Percentiles rank a stretch among this genome's conserved stretches.
Evolutionary conservation across 2,329 filamentous ascomycete genomes (phyloP).

Genomic region (Paecilomyces variotii): DNA sequence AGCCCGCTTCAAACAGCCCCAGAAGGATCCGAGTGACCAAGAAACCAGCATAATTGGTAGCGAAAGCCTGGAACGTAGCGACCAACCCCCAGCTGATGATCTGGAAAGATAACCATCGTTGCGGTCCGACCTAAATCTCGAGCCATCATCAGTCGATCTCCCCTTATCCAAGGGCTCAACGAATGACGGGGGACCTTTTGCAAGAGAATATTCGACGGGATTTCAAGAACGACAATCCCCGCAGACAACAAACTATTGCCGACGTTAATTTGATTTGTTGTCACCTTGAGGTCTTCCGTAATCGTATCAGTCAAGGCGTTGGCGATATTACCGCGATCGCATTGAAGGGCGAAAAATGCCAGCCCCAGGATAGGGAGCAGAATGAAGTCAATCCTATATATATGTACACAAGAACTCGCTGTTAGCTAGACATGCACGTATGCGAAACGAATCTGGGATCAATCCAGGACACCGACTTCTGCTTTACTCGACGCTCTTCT

Average conservation of each 20-base stretch:
- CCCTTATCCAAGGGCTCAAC: background rate
- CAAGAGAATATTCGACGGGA: conserved; percentile 48
- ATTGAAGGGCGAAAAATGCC: conserved; percentile 20
- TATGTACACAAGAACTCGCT: too few species aligned
- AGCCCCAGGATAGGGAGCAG: conserved; percentile 22
- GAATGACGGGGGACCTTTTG: conserved; percentile 11
- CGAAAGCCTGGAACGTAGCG: conserved; percentile 48
- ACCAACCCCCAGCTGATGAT: conserved; percentile 48
- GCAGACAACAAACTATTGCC: conserved; percentile 45
- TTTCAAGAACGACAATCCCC: conserved; percentile 41
- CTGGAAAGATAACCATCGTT: conserved; percentile 48
- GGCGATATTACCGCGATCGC: conserved; percentile 35
- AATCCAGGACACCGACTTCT: background rate
- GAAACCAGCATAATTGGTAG: conserved; percentile 40
- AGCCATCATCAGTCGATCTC: background rate
- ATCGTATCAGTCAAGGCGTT: conserved; percentile 48
- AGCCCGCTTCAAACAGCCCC: conserved; percentile 47
- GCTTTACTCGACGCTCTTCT: background rate
- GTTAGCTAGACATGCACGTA: background rate
- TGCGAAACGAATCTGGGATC: background rate
- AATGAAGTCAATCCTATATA: conserved; percentile 21
- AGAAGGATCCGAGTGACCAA: conserved; percentile 46
- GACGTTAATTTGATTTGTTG: conserved; percentile 48
- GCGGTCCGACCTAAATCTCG: conserved; percentile 41
- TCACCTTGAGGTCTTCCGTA: conserved; percentile 43